Base-by-base conservation (phyloP, 805 yeast species). In the Blastobotrys parvus region DNA sequence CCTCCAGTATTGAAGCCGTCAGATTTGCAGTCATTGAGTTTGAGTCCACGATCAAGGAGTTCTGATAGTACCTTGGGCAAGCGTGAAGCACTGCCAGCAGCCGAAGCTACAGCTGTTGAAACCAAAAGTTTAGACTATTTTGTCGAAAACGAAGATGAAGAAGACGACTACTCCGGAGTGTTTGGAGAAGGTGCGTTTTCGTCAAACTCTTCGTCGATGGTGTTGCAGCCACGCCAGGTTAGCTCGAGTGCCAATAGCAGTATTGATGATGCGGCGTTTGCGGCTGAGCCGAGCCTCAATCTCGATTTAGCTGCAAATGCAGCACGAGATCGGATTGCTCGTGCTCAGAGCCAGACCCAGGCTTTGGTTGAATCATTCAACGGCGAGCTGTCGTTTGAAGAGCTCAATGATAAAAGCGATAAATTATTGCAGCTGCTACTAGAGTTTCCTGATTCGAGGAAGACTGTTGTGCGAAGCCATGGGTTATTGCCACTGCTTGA, bases 401-500 rank as follows among this genome's bases (percentile, higher is more conserved):
- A 43, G 6, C 32, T 42, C 11, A 20, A n/a, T 11, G 27, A 39
- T 34, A 29, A 16, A 2, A 15, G 23, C 2, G 33, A 35, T 3
- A 20, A 35, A 3, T 25, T 44, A 15, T 35, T 45, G 7, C 35
- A 19, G 11, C 25, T 43, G 19, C 40, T 46, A 17, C 17, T 34
- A 6, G 43, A 43, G n/a, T 42, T 31, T 34, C 52, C 55, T 7
- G 53, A 47, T 17, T 40, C 53, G 3, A 38, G 30, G 25, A 42
- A 38, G 16, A 45, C 49, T 11, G 30, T 57, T 3, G 29, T 53
- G 20, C 43, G 42, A 33, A 23, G 37, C 11, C 55, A 52, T 35
- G 55, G 57, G 4, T 35, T 55, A n/a, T 23, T 56, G 17, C 52
- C 56, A 1, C 22, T 54, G 3, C 29, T 53, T 19, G 56, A 52